Evolutionary conservation across 2,329 filamentous ascomycete genomes (phyloP), one percentile per base, ranked within the genome.

Genomic region (Balansia obtecta): DNA sequence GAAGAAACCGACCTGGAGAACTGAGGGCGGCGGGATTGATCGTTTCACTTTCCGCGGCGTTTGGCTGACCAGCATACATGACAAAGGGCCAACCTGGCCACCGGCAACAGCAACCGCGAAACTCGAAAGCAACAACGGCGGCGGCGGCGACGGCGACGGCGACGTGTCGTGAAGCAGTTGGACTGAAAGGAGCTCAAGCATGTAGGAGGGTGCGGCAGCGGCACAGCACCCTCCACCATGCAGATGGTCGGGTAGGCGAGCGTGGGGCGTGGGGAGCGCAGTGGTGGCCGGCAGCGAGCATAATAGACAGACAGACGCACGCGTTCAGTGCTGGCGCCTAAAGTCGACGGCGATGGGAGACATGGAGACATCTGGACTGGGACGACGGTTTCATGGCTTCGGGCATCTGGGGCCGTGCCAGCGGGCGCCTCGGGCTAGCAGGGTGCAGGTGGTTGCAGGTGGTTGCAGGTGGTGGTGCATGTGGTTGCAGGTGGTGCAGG

Each of bases 1-100:
- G 40, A 46, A 32, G 39, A 39, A 20, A 43, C 72, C 68, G 82
- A 91, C 86, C 81, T 74, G 82, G 73, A 66, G 83, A 83, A 72
- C 85, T 88, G 73, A 95, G 77, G 57, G 85, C 86, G 63, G 87
- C 87, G 67, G 88, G 88, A 76, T 94, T 88, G 76, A 95, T 93
- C 65, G 88, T 94, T 66, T 85, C 86, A 74, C 85, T 85, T 67
- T 87, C 85, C 78, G 86, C 85, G 70, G 81, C 80, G 75, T 83
- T 84, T 68, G 82, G 77, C 69, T 60, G 65, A 53, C 60, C 62
- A 55, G 64, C 63, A 63, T 68, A 68, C 67, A 68, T 69, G 62
- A 55, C 61, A 51, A 58, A 53, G 3, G 52, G 51, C 50, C 57
- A 56, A 51, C 50, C 57, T 56, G 57, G 53, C 56, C 57, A 62